Percentiles rank a stretch among this genome's conserved stretches.
Evolutionary conservation across 345 rosid genomes (phyloP).

Genomic region (Nephelium lappaceum): DNA sequence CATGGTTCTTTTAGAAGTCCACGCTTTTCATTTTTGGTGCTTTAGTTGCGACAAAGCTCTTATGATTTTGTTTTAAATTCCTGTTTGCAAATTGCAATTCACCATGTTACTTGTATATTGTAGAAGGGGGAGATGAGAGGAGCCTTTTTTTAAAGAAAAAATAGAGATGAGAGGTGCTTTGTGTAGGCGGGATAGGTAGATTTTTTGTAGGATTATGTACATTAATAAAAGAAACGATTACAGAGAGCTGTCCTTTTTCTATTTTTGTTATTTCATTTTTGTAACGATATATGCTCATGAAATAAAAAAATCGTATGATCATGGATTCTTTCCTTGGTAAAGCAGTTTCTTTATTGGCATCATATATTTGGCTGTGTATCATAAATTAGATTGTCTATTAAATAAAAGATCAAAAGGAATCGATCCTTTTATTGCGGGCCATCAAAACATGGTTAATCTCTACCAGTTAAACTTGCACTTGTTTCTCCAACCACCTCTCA

Average conservation of each 20-base stretch:
- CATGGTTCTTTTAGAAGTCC: not conserved
- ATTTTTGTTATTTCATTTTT: not conserved
- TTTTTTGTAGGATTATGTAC: constrained; percentile 9
- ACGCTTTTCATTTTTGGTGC: not conserved
- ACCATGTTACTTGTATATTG: not conserved
- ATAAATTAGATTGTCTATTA: not conserved
- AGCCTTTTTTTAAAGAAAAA: too few relatives aligned
- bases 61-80: not conserved
- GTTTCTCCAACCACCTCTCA: not conserved
- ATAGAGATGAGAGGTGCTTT: not conserved
- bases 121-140: not conserved
- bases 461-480: not conserved
- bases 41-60: not conserved
- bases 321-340: not conserved
- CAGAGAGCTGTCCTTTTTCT: not conserved
- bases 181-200: not conserved
- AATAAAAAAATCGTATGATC: too few relatives aligned
- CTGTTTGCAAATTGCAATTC: not conserved
- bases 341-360: too few relatives aligned
- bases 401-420: not conserved
- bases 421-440: not conserved
- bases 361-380: not conserved
- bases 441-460: not conserved
- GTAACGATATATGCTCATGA: not conserved
- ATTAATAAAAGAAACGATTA: not conserved